A percentile compares a stretch with the other conserved stretches of the same genome.
Conservation (phyloP, 192 early-diverging fungal genomes). For the Phycomyces blakesleeanus region DNA sequence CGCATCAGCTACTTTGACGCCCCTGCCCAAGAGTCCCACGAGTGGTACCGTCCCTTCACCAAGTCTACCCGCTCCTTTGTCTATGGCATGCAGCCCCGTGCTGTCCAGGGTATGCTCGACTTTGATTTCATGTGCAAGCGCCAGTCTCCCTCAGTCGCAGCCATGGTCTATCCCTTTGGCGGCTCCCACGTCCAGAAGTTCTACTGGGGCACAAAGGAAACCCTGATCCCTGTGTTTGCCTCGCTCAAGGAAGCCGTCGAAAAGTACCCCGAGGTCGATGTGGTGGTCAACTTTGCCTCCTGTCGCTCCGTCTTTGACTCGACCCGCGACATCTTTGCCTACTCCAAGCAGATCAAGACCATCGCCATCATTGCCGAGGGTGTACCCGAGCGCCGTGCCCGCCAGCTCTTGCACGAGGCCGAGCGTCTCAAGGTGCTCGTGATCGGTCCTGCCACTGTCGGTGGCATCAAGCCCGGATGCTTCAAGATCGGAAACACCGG, state of each 20-base stretch:
- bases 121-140: slow-evolving; percentile 99
- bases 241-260: slow-evolving; percentile 77
- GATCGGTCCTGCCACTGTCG: slow-evolving; percentile 97
- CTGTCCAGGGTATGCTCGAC: slow-evolving; percentile 99
- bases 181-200: slow-evolving; percentile 99
- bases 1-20: slow-evolving; percentile 50
- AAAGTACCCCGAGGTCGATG: slow-evolving; percentile 89
- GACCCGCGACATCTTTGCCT: slow-evolving; percentile 83
- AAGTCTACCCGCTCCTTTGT: slow-evolving; percentile 84
- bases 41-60: slow-evolving; percentile 78
- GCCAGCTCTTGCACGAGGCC: slow-evolving; percentile 85
- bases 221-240: slow-evolving; percentile 90
- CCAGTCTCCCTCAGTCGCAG: slow-evolving; percentile 84
- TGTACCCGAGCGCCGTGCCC: slow-evolving; percentile 94
- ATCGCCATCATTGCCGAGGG: slow-evolving; percentile 98
- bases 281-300: slow-evolving; percentile 97
- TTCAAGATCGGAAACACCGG: slow-evolving; percentile 99
- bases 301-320: slow-evolving; percentile 92
- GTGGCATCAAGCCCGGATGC: slow-evolving; percentile 98
- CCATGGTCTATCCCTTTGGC: slow-evolving; percentile 99
- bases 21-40: slow-evolving; percentile 31
- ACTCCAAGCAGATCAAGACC: slow-evolving; percentile 81
- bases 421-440: slow-evolving; percentile 75
- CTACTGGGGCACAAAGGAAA: slow-evolving; percentile 99
- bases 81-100: slow-evolving; percentile 98